Evolutionary conservation across 208 protist genomes (phyloP), one percentile per base, ranked within the genome.

Genomic region (Trypanosoma avium): DNA sequence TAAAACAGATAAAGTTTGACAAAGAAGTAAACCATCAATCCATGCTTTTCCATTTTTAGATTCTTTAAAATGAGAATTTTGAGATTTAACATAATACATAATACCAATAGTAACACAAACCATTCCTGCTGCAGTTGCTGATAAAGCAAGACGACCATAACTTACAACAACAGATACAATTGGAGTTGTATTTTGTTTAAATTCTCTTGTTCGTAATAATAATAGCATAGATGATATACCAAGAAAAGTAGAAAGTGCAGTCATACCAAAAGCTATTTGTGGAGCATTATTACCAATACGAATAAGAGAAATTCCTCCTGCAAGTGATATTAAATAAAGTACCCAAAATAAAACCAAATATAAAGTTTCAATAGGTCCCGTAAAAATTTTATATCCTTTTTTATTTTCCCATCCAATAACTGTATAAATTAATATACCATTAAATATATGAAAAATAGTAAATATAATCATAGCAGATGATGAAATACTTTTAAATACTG

Each of bases 201-300:
- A 79, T 42, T 59, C 66, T 10, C 80, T 70, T 17, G 77, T 86
- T 54, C 84, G 78, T 27, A 88, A 66, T 36, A 93, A 73, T 26
- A 89, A 64, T 27, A 93, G 59, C 53, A 83, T 47, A 19, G 67
- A 61, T 13, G 29, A 45, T 17, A 62, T 33, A 45, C 54, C 59
- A 62, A 53, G 4, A 47, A 64, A 75, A 7, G 54, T 22, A 40
- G 65, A 60, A 30, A 75, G 63, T 19, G 58, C 57, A 22, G 69
- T 67, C 1, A 55, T 46, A 24, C 53, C 61, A 38, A 29, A 61
- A 32, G 49, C 40, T 3, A 70, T 13, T 75, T 19, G 54, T 64
- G 42, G 24, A 66, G 56, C 54, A 45, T 24, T 22, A 22, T 47
- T 27, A 38, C 55, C 38, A 70, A 40, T 55, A 61, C 63, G 24